Evolutionary conservation across 495 filamentous ascomycete genomes (phyloP).

Genomic region (Trichoderma orchidacearum): DNA sequence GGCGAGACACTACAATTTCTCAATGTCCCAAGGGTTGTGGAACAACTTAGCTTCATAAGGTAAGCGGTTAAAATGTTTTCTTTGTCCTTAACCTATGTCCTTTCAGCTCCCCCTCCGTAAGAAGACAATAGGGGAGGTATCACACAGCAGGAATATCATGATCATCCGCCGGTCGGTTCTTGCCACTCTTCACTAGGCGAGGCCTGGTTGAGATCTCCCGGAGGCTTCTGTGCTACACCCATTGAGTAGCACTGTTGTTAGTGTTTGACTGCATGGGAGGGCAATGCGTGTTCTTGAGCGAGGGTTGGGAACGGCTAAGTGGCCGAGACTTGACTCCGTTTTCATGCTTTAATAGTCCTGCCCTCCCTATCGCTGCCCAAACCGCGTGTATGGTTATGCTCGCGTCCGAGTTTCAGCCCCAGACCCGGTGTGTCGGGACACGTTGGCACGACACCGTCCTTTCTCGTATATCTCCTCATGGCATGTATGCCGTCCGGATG

Average conservation of each 20-base stretch:
- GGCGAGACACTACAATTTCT: conserved; percentile 21
- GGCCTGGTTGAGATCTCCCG: too few relatives aligned
- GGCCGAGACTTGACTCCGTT: not conserved
- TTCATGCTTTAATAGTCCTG: not conserved
- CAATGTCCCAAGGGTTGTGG: conserved; percentile 22
- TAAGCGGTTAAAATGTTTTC: conserved; percentile 11
- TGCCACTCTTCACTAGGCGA: too few relatives aligned
- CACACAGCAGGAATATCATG: too few relatives aligned
- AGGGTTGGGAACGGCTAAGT: too few relatives aligned
- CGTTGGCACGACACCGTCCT: not conserved
- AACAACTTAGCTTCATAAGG: conserved; percentile 34
- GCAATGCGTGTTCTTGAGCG: too few relatives aligned
- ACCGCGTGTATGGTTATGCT: not conserved
- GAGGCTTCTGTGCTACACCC: too few relatives aligned
- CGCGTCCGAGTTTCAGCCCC: not conserved
- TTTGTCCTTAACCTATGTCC: not conserved
- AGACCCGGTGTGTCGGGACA: not conserved
- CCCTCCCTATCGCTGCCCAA: not conserved
- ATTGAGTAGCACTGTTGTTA: too few relatives aligned
- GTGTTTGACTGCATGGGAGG: too few relatives aligned
- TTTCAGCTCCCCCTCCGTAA: too few relatives aligned
- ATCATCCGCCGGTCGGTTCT: too few relatives aligned
- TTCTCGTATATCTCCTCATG: not conserved
- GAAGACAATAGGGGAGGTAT: too few relatives aligned
- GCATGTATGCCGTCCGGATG: not conserved